Evolutionary conservation across 169 alveolate genomes (phyloP).

Genomic region (Fabrea salina): DNA sequence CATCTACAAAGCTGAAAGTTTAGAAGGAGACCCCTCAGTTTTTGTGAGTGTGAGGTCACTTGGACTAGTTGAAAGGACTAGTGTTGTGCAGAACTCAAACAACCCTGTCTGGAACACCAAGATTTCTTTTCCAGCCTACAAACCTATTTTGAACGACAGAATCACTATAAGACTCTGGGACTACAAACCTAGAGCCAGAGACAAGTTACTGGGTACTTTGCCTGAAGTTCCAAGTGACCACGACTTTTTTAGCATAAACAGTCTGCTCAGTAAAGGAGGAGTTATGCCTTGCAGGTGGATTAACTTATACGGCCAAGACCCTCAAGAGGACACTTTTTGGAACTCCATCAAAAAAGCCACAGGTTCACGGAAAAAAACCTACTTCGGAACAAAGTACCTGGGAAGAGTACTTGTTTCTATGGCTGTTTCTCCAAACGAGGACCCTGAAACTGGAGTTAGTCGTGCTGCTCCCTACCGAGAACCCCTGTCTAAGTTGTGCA

Average conservation of each 20-base stretch:
- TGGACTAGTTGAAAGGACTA: constrained; percentile 55
- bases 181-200: constrained; percentile 42
- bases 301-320: constrained; percentile 70
- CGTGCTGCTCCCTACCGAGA: constrained; percentile 58
- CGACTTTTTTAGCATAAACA: constrained; percentile 68
- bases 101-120: constrained; percentile 60
- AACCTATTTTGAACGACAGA: constrained; percentile 76
- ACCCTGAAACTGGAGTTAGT: constrained; percentile 50
- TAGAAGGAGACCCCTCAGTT: constrained; percentile 18
- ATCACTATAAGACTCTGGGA: constrained; percentile 77
- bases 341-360: constrained; percentile 6
- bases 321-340: constrained; percentile 54
- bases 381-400: constrained; percentile 64
- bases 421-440: constrained; percentile 60
- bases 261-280: constrained; percentile 69
- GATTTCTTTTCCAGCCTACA: constrained; percentile 65
- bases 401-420: constrained; percentile 74
- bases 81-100: constrained; percentile 43
- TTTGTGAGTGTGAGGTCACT: constrained; percentile 66
- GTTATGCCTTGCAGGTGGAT: constrained; percentile 73
- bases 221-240: constrained; percentile 75
- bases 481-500: constrained; percentile 46
- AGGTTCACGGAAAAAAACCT: constrained; percentile 1
- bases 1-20: constrained; percentile 69
- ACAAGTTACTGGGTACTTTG: constrained; percentile 62